These are phyloP conservation scores for Geum urbanum DNA, from an alignment of 306 rosid species.

Conservation along the genomic window DNA sequence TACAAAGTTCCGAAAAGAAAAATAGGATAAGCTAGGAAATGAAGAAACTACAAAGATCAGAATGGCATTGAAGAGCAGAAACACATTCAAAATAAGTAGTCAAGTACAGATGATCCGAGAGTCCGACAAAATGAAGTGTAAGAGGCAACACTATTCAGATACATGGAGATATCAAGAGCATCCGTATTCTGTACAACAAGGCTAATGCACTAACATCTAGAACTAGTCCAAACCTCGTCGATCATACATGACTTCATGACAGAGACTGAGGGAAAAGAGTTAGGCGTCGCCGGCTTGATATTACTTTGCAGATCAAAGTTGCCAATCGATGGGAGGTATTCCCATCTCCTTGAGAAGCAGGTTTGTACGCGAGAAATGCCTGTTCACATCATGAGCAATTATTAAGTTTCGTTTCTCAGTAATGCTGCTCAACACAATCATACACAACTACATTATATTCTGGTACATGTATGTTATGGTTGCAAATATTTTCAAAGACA, in stretches of 20 bases:
- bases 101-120: neutral
- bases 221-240: neutral
- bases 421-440: neutral
- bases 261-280: neutral
- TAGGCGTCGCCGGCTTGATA: neutral
- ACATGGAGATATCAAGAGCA: neutral
- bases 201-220: neutral
- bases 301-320: constrained; percentile 40
- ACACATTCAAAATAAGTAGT: neutral
- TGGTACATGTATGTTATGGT: neutral
- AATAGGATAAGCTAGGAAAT: neutral
- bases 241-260: constrained; percentile 4
- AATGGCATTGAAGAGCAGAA: neutral
- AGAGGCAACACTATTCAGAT: constrained; percentile 5
- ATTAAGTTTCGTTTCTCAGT: neutral
- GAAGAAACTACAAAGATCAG: neutral
- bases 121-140: neutral
- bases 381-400: constrained; percentile 33
- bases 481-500: neutral
- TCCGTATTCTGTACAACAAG: constrained; percentile 7
- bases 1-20: neutral
- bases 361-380: constrained; percentile 92
- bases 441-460: neutral
- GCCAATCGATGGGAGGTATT: constrained; percentile 69
- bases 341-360: constrained; percentile 66